These are phyloP conservation scores for Ogataea ganodermae DNA, from an alignment of 805 yeast genomes.

Conservation along the genomic window DNA sequence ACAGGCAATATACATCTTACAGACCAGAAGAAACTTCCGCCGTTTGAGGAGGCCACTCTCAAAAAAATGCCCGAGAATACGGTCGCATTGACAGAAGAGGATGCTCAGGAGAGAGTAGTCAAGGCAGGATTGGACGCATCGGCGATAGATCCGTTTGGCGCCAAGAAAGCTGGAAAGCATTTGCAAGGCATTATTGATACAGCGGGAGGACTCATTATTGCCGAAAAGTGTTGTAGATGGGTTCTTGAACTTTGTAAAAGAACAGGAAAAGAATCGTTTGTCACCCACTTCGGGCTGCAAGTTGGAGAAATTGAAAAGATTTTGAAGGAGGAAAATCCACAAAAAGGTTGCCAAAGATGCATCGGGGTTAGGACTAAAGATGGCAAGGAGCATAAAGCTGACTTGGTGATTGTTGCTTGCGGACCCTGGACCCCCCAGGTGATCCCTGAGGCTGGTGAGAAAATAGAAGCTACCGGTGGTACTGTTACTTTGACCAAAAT, in stretches of 20 bases:
- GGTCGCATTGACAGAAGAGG: background rate
- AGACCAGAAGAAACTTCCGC: constrained; percentile 1
- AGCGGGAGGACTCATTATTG: constrained; percentile 6
- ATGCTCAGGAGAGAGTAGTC: background rate
- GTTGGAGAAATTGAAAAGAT: background rate
- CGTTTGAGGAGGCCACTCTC: background rate
- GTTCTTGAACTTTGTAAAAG: background rate
- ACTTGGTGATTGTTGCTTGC: background rate
- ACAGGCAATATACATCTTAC: constrained; percentile 3
- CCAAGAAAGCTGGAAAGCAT: background rate
- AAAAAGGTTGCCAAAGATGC: background rate
- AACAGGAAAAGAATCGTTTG: background rate
- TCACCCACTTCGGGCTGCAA: background rate
- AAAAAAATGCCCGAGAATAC: background rate
- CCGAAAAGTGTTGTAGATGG: constrained; percentile 6
- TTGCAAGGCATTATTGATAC: background rate
- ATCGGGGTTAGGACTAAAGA: background rate
- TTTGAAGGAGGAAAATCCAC: background rate
- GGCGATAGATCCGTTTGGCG: constrained; percentile 1
- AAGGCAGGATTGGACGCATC: background rate
- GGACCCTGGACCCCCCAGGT: constrained; percentile 4
- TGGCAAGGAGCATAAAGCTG: background rate
- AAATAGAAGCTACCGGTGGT: constrained; percentile 5
- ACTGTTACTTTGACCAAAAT: constrained; percentile 1
- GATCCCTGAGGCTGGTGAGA: constrained; percentile 1